Evolutionary conservation across 805 yeast genomes (phyloP).

Genomic region (Cyberlindnera veronae): DNA sequence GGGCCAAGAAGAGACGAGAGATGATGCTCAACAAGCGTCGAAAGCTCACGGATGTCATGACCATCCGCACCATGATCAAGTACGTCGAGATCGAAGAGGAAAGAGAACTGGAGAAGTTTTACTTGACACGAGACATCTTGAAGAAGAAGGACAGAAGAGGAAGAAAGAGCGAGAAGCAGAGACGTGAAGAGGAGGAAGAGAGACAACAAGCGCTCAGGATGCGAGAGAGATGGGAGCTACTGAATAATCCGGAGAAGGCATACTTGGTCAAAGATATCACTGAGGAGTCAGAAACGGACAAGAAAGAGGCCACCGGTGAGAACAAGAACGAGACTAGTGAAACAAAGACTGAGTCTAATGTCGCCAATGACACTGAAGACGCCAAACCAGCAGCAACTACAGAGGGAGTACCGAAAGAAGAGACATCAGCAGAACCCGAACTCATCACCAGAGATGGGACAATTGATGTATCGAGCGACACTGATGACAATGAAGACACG

Average conservation of each 20-base stretch:
- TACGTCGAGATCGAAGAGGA: conserved; percentile 65
- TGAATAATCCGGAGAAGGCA: conserved; percentile 17
- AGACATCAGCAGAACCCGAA: not conserved
- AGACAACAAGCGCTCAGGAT: conserved; percentile 30
- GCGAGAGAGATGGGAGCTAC: conserved; percentile 26
- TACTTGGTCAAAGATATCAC: not conserved
- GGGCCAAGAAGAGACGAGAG: conserved; percentile 74
- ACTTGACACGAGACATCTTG: conserved; percentile 34
- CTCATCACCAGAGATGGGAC: not conserved
- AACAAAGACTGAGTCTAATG: not conserved
- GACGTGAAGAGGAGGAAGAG: conserved; percentile 36
- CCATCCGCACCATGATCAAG: conserved; percentile 46
- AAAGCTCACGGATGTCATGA: conserved; percentile 56
- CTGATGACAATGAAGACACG: not conserved
- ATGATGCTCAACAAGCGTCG: conserved; percentile 62
- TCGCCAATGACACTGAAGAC: not conserved
- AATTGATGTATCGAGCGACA: not conserved
- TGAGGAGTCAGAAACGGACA: too few species aligned
- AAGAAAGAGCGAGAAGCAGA: conserved; percentile 41
- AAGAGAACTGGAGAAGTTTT: conserved; percentile 43
- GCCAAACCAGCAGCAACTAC: too few species aligned
- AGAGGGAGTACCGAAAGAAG: too few species aligned
- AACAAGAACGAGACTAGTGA: conserved; percentile 1
- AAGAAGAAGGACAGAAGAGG: conserved; percentile 45
- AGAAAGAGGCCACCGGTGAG: not conserved